These are phyloP conservation scores for Talaromyces sp. DNA, from an alignment of 2,329 filamentous ascomycete species.

Conservation along the genomic window DNA sequence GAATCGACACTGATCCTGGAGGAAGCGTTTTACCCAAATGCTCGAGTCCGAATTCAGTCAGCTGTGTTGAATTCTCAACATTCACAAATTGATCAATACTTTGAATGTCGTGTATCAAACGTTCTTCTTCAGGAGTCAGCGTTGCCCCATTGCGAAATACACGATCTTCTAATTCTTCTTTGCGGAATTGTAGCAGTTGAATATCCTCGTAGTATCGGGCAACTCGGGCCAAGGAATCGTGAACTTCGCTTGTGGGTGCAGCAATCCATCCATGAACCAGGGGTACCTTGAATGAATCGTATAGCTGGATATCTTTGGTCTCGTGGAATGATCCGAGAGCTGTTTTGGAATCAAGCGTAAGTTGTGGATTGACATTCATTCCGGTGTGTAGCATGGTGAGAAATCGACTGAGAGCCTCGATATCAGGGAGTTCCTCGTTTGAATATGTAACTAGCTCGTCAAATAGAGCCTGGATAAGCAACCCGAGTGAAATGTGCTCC, in stretches of 20 bases:
- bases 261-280: slow-evolving; percentile 93
- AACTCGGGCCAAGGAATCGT: slow-evolving; percentile 64
- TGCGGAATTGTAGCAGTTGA: slow-evolving; percentile 79
- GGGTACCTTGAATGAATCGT: slow-evolving; percentile 81
- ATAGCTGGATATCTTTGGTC: slow-evolving; percentile 83
- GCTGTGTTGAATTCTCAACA: slow-evolving; percentile 69
- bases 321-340: slow-evolving; percentile 74
- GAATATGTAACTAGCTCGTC: slow-evolving; percentile 84
- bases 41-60: slow-evolving; percentile 75
- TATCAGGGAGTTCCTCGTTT: slow-evolving; percentile 70
- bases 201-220: slow-evolving; percentile 87
- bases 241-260: slow-evolving; percentile 57
- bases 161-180: slow-evolving; percentile 83
- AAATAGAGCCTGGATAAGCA: slow-evolving; percentile 83
- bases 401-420: slow-evolving; percentile 82
- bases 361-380: slow-evolving; percentile 95
- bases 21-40: slow-evolving; percentile 65
- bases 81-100: slow-evolving; percentile 79
- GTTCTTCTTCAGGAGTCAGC: slow-evolving; percentile 65
- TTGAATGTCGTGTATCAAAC: slow-evolving; percentile 71
- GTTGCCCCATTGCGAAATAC: slow-evolving; percentile 58
- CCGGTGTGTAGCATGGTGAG: slow-evolving; percentile 85
- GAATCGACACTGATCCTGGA: slow-evolving; percentile 76
- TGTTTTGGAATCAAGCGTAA: slow-evolving; percentile 53
- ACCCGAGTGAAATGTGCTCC: slow-evolving; percentile 80